Conservation (phyloP, 805 yeast species). For the Metschnikowia aberdeeniae region DNA sequence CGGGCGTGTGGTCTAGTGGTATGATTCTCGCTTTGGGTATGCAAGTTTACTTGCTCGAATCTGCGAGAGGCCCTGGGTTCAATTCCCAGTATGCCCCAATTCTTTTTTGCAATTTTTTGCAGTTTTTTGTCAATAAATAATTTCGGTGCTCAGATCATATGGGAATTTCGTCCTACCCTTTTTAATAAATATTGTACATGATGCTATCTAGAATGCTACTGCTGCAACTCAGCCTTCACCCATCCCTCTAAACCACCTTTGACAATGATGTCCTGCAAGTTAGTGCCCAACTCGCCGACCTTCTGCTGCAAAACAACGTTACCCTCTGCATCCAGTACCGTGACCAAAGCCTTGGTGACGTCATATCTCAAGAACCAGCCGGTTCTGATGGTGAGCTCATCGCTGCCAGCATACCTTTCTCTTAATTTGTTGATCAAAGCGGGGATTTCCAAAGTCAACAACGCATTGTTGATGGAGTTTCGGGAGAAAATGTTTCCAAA, state of each 20-base stretch:
- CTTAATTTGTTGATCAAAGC: conserved; percentile 74
- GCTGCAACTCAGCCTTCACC: conserved; percentile 70
- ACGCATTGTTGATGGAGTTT: conserved; percentile 94
- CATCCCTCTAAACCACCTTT: conserved; percentile 98
- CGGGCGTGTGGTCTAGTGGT: conserved; percentile 25
- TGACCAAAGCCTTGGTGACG: conserved; percentile 77
- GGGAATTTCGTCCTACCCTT: too few relatives aligned
- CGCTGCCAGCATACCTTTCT: conserved; percentile 51
- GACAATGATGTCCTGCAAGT: conserved; percentile 93
- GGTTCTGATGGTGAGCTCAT: conserved; percentile 88
- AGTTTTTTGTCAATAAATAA: not conserved
- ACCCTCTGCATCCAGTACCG: conserved; percentile 64
- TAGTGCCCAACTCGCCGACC: conserved; percentile 94
- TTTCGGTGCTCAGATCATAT: not conserved
- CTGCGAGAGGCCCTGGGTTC: conserved; percentile 25
- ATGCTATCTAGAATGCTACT: conserved; percentile 3
- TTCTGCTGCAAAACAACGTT: conserved; percentile 69
- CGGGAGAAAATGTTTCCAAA: conserved; percentile 96
- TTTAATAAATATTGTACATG: not conserved
- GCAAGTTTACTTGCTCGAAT: conserved; percentile 6
- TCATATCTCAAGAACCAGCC: conserved; percentile 94
- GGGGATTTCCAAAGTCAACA: conserved; percentile 91
- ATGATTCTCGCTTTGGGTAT: conserved; percentile 22
- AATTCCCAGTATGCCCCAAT: conserved; percentile 22
- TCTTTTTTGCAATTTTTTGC: conserved; percentile 1